Evolutionary conservation across 768 basidiomycete species (phyloP).

Genomic region (Mycena latifolia): DNA sequence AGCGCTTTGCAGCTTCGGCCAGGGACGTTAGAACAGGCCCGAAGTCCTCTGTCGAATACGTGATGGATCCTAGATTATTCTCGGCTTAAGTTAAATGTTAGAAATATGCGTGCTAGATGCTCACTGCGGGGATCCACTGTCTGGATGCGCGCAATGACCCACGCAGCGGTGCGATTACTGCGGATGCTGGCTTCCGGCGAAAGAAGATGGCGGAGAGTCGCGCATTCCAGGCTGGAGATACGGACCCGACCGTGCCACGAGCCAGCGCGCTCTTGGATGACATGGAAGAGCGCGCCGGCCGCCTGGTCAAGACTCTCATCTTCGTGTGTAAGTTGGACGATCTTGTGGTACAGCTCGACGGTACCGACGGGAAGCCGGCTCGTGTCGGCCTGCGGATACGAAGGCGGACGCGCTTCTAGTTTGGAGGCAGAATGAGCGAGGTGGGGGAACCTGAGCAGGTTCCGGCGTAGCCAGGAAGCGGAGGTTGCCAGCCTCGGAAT

Average conservation of each 20-base stretch:
- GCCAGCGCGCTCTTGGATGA: constrained; percentile 5
- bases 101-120: neutral
- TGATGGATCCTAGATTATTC: neutral
- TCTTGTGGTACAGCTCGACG: constrained; percentile 4
- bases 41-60: neutral
- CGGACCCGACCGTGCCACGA: neutral
- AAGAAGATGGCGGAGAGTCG: constrained; percentile 8
- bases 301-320: constrained; percentile 14
- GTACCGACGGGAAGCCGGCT: neutral
- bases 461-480: neutral
- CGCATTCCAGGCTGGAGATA: constrained; percentile 4
- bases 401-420: neutral
- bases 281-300: constrained; percentile 8
- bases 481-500: neutral
- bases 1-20: constrained; percentile 1
- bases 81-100: neutral
- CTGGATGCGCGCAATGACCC: constrained; percentile 5
- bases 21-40: constrained; percentile 3
- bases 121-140: constrained; percentile 4
- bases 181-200: constrained; percentile 14
- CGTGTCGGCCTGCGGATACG: neutral
- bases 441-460: neutral
- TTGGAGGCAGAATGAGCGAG: neutral
- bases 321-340: constrained; percentile 13
- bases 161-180: constrained; percentile 9